Evolutionary conservation across 2,329 filamentous ascomycete species (phyloP).

Genomic region (Zymoseptoria passerinii): DNA sequence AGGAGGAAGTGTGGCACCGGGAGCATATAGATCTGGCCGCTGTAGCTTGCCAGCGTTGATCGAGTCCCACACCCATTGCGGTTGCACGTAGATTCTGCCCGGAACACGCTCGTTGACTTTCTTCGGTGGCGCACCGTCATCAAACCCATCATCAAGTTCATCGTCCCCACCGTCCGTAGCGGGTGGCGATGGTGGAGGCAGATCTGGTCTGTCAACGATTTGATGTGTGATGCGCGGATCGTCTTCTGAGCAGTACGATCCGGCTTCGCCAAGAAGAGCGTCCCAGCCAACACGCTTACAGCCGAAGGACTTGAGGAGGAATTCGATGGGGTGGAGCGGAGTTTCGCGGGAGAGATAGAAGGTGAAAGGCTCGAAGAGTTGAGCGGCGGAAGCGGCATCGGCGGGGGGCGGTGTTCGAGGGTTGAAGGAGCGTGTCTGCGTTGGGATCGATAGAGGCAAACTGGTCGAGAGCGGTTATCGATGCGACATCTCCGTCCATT

Average conservation of each 20-base stretch:
- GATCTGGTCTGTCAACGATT: slow-evolving; percentile 79
- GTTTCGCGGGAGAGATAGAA: slow-evolving; percentile 93
- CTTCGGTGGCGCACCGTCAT: slow-evolving; percentile 48
- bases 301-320: slow-evolving; percentile 85
- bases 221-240: slow-evolving; percentile 92
- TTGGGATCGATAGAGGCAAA: slow-evolving; percentile 79
- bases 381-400: slow-evolving; percentile 54
- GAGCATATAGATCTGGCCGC: slow-evolving; percentile 77
- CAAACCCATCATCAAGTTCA: slow-evolving; percentile 47
- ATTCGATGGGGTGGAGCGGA: slow-evolving; percentile 81
- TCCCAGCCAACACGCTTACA: slow-evolving; percentile 97
- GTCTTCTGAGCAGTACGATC: slow-evolving; percentile 81
- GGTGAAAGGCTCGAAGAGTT: slow-evolving; percentile 81
- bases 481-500: slow-evolving; percentile 19
- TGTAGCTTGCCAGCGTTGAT: slow-evolving; percentile 87
- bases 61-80: slow-evolving; percentile 98
- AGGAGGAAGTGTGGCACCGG: slow-evolving; percentile 80
- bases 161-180: slow-evolving; percentile 35
- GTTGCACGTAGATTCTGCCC: slow-evolving; percentile 88
- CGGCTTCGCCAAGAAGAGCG: slow-evolving; percentile 68
- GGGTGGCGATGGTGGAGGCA: slow-evolving; percentile 42
- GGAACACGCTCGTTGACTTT: slow-evolving; percentile 62
- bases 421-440: slow-evolving; percentile 79
- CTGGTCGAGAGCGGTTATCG: slow-evolving; percentile 62
- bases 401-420: slow-evolving; percentile 49